Evolutionary conservation across 345 rosid genomes (phyloP), one percentile per base, ranked within the genome.

Genomic region (Limnanthes douglasii): DNA sequence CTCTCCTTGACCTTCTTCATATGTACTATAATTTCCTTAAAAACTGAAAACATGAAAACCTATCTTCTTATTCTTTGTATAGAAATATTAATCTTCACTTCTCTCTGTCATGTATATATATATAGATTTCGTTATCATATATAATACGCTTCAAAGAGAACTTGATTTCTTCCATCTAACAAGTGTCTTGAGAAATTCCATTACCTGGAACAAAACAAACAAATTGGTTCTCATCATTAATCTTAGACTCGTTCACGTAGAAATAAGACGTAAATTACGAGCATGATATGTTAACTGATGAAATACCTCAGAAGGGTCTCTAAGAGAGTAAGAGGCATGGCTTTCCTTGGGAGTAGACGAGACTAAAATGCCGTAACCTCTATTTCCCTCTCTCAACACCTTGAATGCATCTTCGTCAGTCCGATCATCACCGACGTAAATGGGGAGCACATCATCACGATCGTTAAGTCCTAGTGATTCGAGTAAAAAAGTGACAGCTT

Each of bases 381-480:
- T 49, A 14, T 72, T 79, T 43, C 82, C 70, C 43, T 84, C 86
- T 16, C 86, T 49, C 51, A 90, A 52, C 22, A 76, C 96, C 78
- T 77, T 74, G 37, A 90, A 90, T 8, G 98, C 98, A 73, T 90
- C 98, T 70, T 90, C 95, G 39, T 90, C 98, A 31, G 97, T 88
- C 46, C 70, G 60, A 57, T 88, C 97, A 64, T 88, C 97, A 22
- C 97, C 97, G 1, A 90, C 75, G 51, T 90, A 90, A 37, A 90
- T 90, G 16, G 98, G 98, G 21, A 90, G 84, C 39, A 90, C 92
- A 8, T 80, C 94, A 6, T 79, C 75, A 17, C 81, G 48, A 29
- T 79, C 61, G 38, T 36, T 64, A 14, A 88, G 62, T 5, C 81
- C 97, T 5, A 90, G 84, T 42, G 98, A 90, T 66, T 90, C 79